phyloP scores from a whole-genome alignment of 1,284 basidiomycete genomes.

The Sanghuangporus weigelae region DNA sequence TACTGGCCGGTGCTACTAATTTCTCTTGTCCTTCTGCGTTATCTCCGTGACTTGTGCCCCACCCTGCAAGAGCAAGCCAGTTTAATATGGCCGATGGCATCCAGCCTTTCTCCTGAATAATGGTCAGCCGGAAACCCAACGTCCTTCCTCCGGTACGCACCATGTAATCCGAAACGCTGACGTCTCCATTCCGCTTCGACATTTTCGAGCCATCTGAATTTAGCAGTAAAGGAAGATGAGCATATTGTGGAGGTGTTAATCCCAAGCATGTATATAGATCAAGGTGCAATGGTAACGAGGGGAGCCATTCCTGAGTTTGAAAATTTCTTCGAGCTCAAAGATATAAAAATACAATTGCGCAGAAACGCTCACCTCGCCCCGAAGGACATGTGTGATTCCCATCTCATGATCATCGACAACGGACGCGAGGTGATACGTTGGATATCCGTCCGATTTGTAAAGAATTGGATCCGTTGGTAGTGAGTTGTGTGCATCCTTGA shows the following conservation, averaged over 20 bases:
- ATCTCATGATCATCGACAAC: conserved; percentile 96
- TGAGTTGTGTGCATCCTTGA: conserved; percentile 72
- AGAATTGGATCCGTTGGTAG: conserved; percentile 88
- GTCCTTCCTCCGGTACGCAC: conserved; percentile 36
- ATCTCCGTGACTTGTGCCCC: conserved; percentile 55
- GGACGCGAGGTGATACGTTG: conserved; percentile 95
- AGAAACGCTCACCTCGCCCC: conserved; percentile 71
- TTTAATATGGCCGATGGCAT: conserved; percentile 89
- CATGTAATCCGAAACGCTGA: conserved; percentile 81
- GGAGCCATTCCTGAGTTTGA: conserved; percentile 81
- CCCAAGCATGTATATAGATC: conserved; percentile 82
- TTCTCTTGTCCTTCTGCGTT: conserved; percentile 18
- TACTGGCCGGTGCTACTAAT: conserved; percentile 54
- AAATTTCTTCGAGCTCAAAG: background rate
- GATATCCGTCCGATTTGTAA: conserved; percentile 88
- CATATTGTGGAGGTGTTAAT: conserved; percentile 75
- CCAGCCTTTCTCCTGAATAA: conserved; percentile 59
- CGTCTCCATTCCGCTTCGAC: conserved; percentile 90
- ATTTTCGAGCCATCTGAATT: conserved; percentile 93
- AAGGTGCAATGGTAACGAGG: conserved; percentile 90
- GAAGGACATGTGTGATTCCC: conserved; percentile 92
- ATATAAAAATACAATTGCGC: background rate
- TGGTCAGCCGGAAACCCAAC: background rate
- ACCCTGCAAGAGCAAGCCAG: conserved; percentile 91
- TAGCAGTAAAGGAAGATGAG: conserved; percentile 86